phyloP scores from a whole-genome alignment of 2,329 filamentous ascomycete species.

The Hypoxylon sp. region DNA sequence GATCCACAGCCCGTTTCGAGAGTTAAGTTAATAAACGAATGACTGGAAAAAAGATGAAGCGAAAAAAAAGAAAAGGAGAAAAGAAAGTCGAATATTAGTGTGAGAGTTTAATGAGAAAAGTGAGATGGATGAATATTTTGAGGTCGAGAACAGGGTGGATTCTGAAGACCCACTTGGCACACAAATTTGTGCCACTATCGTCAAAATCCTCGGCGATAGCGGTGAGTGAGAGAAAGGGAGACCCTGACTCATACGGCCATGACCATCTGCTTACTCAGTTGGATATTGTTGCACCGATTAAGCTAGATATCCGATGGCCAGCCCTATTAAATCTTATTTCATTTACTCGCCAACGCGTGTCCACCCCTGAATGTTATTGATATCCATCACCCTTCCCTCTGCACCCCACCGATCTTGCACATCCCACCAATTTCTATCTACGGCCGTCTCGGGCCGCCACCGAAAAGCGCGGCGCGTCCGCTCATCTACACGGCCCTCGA shows the following conservation, averaged over 20 bases:
- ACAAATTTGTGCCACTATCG: slow-evolving; percentile 33
- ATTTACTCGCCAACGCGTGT: slow-evolving; percentile 44
- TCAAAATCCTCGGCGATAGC: slow-evolving; percentile 36
- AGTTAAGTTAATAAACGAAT: slow-evolving; percentile 12
- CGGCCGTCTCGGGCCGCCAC: slow-evolving; percentile 66
- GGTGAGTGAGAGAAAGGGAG: slow-evolving; percentile 13
- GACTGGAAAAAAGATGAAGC: slow-evolving; percentile 22
- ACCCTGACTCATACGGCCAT: slow-evolving; percentile 23
- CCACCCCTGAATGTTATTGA: slow-evolving; percentile 59
- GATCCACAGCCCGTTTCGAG: slow-evolving; percentile 25
- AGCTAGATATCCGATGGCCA: background rate
- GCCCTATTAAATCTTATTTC: slow-evolving; percentile 23
- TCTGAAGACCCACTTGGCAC: slow-evolving; percentile 30
- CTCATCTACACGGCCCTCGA: slow-evolving; percentile 54
- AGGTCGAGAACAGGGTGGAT: slow-evolving; percentile 36
- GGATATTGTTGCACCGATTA: slow-evolving; percentile 3
- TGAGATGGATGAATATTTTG: slow-evolving; percentile 17
- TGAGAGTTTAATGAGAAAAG: slow-evolving; percentile 30
- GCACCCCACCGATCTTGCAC: slow-evolving; percentile 64
- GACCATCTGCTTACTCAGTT: slow-evolving; percentile 36
- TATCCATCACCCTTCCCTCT: slow-evolving; percentile 62
- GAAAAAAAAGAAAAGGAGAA: slow-evolving; percentile 8
- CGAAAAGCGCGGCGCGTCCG: slow-evolving; percentile 59
- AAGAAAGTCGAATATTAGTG: slow-evolving; percentile 15
- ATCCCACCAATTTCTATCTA: slow-evolving; percentile 56